phyloP scores from a whole-genome alignment of 2,329 filamentous ascomycete species.

The Coniochaeta sp. region DNA sequence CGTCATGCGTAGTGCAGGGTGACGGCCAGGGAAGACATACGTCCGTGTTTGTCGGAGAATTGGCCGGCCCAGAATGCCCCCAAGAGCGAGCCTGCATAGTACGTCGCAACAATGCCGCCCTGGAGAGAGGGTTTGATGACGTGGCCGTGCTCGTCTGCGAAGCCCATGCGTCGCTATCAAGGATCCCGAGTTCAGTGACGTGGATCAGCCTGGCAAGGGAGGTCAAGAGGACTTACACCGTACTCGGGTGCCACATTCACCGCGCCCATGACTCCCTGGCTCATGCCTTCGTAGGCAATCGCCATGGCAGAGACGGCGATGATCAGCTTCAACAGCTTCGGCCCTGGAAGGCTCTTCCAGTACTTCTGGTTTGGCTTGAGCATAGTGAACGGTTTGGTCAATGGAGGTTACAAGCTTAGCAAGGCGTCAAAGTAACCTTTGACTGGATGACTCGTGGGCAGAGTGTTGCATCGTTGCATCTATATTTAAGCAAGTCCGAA shows the following conservation, averaged over 20 bases:
- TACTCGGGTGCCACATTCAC: neutral
- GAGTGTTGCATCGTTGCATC: neutral
- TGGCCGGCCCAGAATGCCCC: neutral
- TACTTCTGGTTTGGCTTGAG: neutral
- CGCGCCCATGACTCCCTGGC: neutral
- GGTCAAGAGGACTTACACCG: neutral
- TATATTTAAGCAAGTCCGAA: neutral
- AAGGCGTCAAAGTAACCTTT: no score
- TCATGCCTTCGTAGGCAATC: neutral
- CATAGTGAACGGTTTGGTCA: neutral
- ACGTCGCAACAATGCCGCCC: neutral
- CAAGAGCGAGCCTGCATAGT: neutral
- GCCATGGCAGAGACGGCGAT: neutral
- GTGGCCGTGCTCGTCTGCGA: neutral
- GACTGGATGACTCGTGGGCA: neutral
- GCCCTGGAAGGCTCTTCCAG: neutral
- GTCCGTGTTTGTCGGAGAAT: neutral
- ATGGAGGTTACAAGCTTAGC: no score
- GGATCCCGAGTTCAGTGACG: neutral
- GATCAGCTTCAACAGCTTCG: neutral
- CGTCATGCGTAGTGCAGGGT: neutral
- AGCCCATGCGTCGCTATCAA: neutral
- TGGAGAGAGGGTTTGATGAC: neutral
- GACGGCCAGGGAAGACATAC: neutral
- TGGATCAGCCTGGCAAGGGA: neutral